Base-by-base conservation (phyloP, 164 flowering plant genomes). In the Paratinospora sagittata region DNA sequence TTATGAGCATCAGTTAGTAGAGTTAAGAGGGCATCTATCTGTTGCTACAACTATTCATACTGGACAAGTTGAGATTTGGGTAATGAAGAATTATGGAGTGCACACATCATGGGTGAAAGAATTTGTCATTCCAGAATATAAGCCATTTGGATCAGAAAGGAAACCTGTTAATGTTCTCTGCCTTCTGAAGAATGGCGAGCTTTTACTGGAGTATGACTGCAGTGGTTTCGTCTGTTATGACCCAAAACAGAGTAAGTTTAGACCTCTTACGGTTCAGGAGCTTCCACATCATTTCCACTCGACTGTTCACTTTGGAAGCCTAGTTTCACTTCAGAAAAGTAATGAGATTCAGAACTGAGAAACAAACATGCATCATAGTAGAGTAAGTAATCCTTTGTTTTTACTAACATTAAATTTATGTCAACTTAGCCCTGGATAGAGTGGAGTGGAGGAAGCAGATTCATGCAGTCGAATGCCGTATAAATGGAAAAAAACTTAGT, bases 121-220 rank as follows among this genome's bases (percentile, higher is more conserved):
- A 27, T 49, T 49, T 14, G 7, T n/a, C 14, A 8, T 68, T 49
- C 61, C 43, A 39, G 43, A 39, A 39, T 39, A 57, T 8, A 57
- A 16, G 24, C 30, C 63, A 60, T 7, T 60, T 39, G 43, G 8
- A 5, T 12, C 24, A 27, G 24, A 6, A 60, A 21, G 21, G 63
- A 60, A 60, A 60, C 3, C 26, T 27, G 4, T 27, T 63, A 11
- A 36, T 8, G 13, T 27, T 63, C 7, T 80, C 0, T 80, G 85
- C 61, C 14, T 65, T 2, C 63, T 79, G 73, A 70, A 79, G 68
- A 81, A 74, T 67, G 83, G 82, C 0, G 83, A 82, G 65, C 58
- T 84, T 16, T 26, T 84, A 79, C 27, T 82, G 57, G 85, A 81
- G 79, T 79, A 81, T 26, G 74, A 58, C 66, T 69, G 66, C 19